These are phyloP conservation scores for Strobilomyces confusus DNA, from an alignment of 768 basidiomycete species.

Conservation along the genomic window DNA sequence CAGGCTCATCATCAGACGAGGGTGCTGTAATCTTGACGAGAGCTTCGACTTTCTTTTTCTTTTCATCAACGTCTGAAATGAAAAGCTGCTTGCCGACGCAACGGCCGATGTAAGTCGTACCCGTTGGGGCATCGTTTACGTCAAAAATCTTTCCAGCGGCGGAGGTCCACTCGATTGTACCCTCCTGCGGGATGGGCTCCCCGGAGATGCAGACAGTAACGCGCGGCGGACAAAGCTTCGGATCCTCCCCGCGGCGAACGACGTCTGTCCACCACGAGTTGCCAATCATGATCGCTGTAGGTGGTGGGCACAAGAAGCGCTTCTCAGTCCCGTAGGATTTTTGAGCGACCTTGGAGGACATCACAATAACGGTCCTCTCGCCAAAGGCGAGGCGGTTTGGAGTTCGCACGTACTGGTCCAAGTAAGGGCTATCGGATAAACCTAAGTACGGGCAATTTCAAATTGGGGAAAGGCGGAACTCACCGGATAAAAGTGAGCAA, in stretches of 20 bases:
- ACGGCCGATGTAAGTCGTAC: constrained; percentile 87
- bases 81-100: constrained; percentile 93
- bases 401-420: constrained; percentile 82
- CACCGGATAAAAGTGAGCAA: constrained; percentile 80
- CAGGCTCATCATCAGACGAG: constrained; percentile 73
- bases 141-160: constrained; percentile 83
- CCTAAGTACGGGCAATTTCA: constrained; percentile 14
- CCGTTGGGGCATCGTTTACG: constrained; percentile 69
- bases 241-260: constrained; percentile 66
- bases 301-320: constrained; percentile 90
- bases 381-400: constrained; percentile 86
- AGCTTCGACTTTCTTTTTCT: constrained; percentile 93
- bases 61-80: constrained; percentile 93
- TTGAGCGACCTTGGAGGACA: constrained; percentile 98
- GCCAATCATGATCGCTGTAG: constrained; percentile 91
- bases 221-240: constrained; percentile 70
- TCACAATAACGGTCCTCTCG: constrained; percentile 91
- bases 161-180: constrained; percentile 83
- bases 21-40: constrained; percentile 85
- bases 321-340: constrained; percentile 97
- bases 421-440: constrained; percentile 53
- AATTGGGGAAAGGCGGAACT: constrained; percentile 20
- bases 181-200: constrained; percentile 81
- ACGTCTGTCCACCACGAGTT: constrained; percentile 93
- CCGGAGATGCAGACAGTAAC: constrained; percentile 92